Evolutionary conservation across 1,284 basidiomycete genomes (phyloP), one percentile per base, ranked within the genome.

Genomic region (Bondarzewia mesenterica): DNA sequence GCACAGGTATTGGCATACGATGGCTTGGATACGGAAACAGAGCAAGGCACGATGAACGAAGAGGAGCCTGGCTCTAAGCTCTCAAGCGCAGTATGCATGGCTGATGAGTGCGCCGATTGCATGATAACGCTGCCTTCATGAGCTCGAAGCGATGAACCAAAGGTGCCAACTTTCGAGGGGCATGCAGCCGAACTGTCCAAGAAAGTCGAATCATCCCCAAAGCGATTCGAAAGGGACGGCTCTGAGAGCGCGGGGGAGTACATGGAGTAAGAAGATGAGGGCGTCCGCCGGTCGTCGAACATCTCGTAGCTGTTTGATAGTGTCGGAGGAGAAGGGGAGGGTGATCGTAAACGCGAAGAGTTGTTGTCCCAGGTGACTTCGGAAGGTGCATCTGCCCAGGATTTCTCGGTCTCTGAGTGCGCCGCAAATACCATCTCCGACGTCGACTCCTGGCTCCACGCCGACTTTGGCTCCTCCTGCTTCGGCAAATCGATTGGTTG

Each of bases 51-150:
- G 55, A 73, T 77, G 53, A 74, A 79, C 42, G 75, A 73, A 2
- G 78, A 75, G 16, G 73, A 70, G 54, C 75, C 42, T 10, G 25
- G 48, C 21, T 42, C 38, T 7, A 50, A 67, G 47, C 75, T 75
- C 58, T 86, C 83, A 44, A 85, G 76, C 21, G 83, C 83, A 7
- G 83, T 86, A 52, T 82, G 81, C 82, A 86, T 85, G 52, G 73
- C 69, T 29, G 81, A 77, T 23, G 79, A 80, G 22, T 70, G 65
- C 2, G 74, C 69, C 21, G 80, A 80, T 50, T 67, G 69, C 49
- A 78, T 75, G 36, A 68, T 65, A 54, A 67, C 64, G 57, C 69
- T 72, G 41, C 69, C 67, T 46, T 76, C 71, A 62, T 79, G 80
- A 37, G 67, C 69, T 27, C 72, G 66, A 53, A 75, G 71, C 48